Conservation (phyloP, 768 basidiomycete genomes). For the Cyathus striatus region DNA sequence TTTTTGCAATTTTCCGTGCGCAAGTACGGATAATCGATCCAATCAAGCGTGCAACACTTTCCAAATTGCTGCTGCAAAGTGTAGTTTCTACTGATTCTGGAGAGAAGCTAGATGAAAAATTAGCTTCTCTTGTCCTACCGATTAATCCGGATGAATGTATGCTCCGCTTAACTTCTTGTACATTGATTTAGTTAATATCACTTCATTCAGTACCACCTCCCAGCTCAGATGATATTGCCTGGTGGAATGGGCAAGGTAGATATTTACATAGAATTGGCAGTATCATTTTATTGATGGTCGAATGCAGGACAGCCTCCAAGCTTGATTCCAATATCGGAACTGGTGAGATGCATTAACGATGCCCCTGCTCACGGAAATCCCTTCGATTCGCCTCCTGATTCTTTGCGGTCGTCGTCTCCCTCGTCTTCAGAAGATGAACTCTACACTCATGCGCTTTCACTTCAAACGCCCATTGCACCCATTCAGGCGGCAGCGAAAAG, state of each 20-base stretch:
- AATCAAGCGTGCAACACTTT: conserved; percentile 65
- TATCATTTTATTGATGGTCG: conserved; percentile 1
- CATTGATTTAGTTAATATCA: too few relatives aligned
- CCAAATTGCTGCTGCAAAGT: conserved; percentile 61
- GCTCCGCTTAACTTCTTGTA: conserved; percentile 14
- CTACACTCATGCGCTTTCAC: conserved; percentile 65
- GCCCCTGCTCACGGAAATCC: conserved; percentile 46
- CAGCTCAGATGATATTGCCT: conserved; percentile 68
- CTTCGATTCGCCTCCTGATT: conserved; percentile 65
- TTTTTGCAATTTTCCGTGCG: conserved; percentile 79
- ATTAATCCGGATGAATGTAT: conserved; percentile 37
- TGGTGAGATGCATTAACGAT: conserved; percentile 25
- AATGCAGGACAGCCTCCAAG: conserved; percentile 55
- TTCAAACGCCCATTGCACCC: conserved; percentile 69
- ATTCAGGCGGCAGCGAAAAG: conserved; percentile 35
- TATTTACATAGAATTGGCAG: background rate
- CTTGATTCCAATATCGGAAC: conserved; percentile 38
- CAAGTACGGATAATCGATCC: conserved; percentile 77
- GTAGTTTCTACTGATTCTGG: conserved; percentile 58
- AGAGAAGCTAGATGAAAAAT: conserved; percentile 67
- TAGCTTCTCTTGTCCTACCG: conserved; percentile 52
- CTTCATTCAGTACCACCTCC: conserved; percentile 69
- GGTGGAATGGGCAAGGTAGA: conserved; percentile 77
- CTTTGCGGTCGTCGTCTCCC: conserved; percentile 67
- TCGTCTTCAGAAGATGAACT: conserved; percentile 85